phyloP scores from a whole-genome alignment of 23 red algal species.

The Gracilaria gracilis region DNA sequence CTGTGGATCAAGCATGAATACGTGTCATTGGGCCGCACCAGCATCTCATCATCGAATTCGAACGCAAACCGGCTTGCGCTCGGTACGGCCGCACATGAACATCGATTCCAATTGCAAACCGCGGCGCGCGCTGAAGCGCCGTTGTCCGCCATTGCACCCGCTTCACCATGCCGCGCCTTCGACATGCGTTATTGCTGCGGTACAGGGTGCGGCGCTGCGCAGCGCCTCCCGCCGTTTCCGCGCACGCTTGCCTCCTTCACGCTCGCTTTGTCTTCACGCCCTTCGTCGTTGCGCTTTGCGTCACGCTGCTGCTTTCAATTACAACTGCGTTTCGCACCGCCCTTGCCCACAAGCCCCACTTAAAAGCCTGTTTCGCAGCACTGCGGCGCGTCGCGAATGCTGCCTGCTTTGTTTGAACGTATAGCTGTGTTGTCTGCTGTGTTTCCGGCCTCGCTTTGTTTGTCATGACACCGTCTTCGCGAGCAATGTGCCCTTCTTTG shows the following conservation, averaged over 20 bases:
- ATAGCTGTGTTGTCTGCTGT: background rate
- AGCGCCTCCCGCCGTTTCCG: too few relatives aligned
- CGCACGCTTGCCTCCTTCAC: background rate
- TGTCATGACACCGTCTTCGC: background rate
- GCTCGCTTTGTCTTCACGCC: background rate
- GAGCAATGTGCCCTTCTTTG: background rate
- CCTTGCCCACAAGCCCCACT: too few relatives aligned
- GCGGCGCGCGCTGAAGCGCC: background rate
- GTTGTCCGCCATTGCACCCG: background rate
- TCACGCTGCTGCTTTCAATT: conserved; percentile 6
- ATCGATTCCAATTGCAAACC: background rate
- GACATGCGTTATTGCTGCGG: too few relatives aligned
- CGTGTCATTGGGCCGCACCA: too few relatives aligned
- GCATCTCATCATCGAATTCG: too few relatives aligned
- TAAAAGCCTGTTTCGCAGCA: background rate
- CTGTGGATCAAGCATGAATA: too few relatives aligned
- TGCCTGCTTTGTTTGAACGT: background rate
- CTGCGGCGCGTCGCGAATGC: background rate
- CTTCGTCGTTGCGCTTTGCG: background rate
- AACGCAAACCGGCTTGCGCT: too few relatives aligned
- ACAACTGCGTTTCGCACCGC: background rate
- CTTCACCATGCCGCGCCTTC: too few relatives aligned
- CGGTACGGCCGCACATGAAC: too few relatives aligned
- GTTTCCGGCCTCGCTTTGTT: background rate
- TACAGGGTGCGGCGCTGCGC: too few relatives aligned